These are phyloP conservation scores for Crithidia expoeki DNA, from an alignment of 208 protist genomes.

Conservation along the genomic window DNA sequence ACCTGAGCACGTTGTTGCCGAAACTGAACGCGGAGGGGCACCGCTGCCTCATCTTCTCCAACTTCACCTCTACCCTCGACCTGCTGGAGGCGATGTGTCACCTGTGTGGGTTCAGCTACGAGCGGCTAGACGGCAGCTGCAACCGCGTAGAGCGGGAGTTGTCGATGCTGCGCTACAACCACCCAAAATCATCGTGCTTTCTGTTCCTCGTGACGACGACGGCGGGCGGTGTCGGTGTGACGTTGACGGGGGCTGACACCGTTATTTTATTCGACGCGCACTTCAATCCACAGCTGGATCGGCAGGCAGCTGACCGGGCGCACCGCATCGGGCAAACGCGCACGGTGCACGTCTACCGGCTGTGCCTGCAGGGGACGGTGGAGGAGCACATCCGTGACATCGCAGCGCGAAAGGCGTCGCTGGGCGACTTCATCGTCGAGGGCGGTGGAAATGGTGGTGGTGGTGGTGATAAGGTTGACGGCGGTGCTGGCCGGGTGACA, in stretches of 20 bases:
- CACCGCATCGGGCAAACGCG: constrained; percentile 97
- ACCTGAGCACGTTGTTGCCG: constrained; percentile 93
- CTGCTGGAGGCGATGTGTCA: constrained; percentile 82
- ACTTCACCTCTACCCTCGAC: constrained; percentile 90
- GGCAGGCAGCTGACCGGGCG: constrained; percentile 95
- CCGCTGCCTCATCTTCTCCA: constrained; percentile 91
- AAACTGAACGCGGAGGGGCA: constrained; percentile 79
- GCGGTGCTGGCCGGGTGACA: constrained; percentile 26
- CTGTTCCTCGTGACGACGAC: constrained; percentile 97
- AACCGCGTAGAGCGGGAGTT: constrained; percentile 89
- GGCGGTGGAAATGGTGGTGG: constrained; percentile 29
- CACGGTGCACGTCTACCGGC: constrained; percentile 94
- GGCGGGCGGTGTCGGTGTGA: constrained; percentile 98
- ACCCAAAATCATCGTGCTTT: constrained; percentile 86
- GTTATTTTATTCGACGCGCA: constrained; percentile 97
- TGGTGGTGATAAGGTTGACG: constrained; percentile 8
- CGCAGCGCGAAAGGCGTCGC: constrained; percentile 92
- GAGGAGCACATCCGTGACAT: constrained; percentile 95
- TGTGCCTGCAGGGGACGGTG: constrained; percentile 94
- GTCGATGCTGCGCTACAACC: constrained; percentile 95
- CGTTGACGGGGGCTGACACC: constrained; percentile 95
- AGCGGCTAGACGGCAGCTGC: constrained; percentile 83
- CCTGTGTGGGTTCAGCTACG: constrained; percentile 76
- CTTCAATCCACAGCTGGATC: constrained; percentile 98
- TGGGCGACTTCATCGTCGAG: constrained; percentile 94